These are phyloP conservation scores for Boletus mariae DNA, from an alignment of 1,284 basidiomycete genomes.

Conservation along the genomic window DNA sequence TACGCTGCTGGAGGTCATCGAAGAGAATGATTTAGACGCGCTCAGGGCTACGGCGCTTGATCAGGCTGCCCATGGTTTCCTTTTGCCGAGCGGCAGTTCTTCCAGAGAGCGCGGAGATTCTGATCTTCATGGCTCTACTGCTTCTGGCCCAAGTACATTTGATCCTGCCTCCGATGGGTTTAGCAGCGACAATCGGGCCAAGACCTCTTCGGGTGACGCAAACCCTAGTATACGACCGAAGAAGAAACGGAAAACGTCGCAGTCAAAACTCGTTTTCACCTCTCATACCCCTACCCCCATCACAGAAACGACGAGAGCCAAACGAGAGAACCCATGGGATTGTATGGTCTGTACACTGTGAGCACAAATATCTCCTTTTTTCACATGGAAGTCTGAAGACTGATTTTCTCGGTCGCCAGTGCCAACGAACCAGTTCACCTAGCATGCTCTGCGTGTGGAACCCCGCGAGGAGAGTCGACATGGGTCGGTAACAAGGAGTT, in stretches of 20 bases:
- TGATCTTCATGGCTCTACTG: background rate
- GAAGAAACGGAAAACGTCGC: constrained; percentile 22
- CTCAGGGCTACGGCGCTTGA: constrained; percentile 21
- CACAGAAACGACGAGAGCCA: background rate
- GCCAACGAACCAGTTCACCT: constrained; percentile 27
- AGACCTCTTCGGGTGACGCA: constrained; percentile 1
- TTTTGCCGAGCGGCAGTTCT: constrained; percentile 11
- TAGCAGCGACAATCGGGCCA: background rate
- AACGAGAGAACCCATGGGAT: constrained; percentile 14
- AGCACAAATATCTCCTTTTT: background rate
- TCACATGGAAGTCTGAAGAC: constrained; percentile 1
- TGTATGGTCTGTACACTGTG: constrained; percentile 29
- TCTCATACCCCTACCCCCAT: background rate
- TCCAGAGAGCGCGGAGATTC: background rate
- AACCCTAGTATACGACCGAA: constrained; percentile 2
- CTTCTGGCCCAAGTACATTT: background rate
- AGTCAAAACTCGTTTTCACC: constrained; percentile 5
- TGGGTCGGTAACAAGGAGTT: constrained; percentile 11
- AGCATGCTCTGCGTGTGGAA: constrained; percentile 32
- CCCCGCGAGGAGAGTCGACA: constrained; percentile 23
- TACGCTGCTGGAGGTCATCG: constrained; percentile 19
- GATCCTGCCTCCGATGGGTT: background rate
- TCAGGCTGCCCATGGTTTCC: constrained; percentile 17
- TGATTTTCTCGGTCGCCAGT: constrained; percentile 11
- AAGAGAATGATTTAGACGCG: constrained; percentile 24